Percentiles rank a stretch among this genome's conserved stretches.
Evolutionary conservation across 345 rosid genomes (phyloP).

Genomic region (Brassica incana): DNA sequence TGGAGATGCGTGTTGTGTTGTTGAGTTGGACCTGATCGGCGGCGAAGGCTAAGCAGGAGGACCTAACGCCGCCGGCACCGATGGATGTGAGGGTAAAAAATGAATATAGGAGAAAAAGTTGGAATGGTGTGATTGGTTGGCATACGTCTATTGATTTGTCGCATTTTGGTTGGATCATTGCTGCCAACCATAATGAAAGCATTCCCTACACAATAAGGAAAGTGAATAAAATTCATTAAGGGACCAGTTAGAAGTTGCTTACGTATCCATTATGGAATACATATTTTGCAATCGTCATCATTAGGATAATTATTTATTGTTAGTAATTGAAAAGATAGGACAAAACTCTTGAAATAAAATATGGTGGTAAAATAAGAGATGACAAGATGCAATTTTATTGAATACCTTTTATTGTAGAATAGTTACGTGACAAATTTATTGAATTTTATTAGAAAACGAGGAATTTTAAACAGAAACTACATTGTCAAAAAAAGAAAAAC

Average conservation of each 20-base stretch:
- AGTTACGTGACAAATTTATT: not conserved
- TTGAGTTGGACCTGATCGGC: conserved; percentile 50
- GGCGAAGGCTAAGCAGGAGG: conserved; percentile 59
- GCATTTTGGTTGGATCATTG: conserved; percentile 41
- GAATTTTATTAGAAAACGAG: not conserved
- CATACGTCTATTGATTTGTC: conserved; percentile 29
- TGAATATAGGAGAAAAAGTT: conserved; percentile 42
- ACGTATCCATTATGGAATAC: not conserved
- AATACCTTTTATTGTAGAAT: not conserved
- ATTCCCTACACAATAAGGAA: conserved; percentile 41
- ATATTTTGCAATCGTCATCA: not conserved
- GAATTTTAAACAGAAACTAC: not conserved
- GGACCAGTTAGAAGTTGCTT: not conserved
- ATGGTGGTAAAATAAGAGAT: not conserved
- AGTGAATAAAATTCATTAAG: not conserved
- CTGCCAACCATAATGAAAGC: conserved; percentile 45
- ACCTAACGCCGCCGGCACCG: conserved; percentile 64
- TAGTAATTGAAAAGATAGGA: not conserved
- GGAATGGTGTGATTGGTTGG: conserved; percentile 31
- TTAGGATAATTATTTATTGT: not conserved
- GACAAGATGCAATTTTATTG: not conserved
- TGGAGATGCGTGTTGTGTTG: not conserved
- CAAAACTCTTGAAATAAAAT: not conserved
- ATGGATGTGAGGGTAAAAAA: conserved; percentile 49
- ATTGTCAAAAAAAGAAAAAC: too few relatives aligned